Conservation (phyloP, 2,329 filamentous ascomycete genomes). For the Penicillium sp. region DNA sequence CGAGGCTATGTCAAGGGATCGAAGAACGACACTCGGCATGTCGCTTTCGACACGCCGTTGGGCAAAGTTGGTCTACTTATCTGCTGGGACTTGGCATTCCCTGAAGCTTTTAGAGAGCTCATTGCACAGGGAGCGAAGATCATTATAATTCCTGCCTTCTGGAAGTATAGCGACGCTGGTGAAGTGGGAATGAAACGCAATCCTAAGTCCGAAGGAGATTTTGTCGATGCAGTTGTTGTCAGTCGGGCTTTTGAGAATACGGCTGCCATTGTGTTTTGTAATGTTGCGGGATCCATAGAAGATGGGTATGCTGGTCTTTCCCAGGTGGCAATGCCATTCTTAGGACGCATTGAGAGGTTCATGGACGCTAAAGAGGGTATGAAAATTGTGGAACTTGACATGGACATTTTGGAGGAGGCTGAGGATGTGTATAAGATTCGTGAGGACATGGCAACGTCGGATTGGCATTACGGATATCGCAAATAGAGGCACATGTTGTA, state of each 20-base stretch:
- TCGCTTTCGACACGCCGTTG: constrained; percentile 43
- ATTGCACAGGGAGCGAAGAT: constrained; percentile 53
- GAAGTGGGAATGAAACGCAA: constrained; percentile 47
- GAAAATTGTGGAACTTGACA: constrained; percentile 53
- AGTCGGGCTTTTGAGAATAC: constrained; percentile 57
- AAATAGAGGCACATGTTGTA: not conserved
- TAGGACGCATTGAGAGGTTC: constrained; percentile 47
- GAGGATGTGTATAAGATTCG: constrained; percentile 48
- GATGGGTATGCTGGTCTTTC: constrained; percentile 53
- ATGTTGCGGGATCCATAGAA: constrained; percentile 52
- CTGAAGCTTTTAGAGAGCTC: constrained; percentile 55
- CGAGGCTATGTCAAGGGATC: constrained; percentile 2
- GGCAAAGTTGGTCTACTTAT: constrained; percentile 55
- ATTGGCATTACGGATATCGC: constrained; percentile 10
- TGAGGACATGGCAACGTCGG: constrained; percentile 18
- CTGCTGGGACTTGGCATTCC: constrained; percentile 59
- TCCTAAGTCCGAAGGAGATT: constrained; percentile 49
- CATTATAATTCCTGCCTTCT: constrained; percentile 56
- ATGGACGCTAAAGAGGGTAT: constrained; percentile 53
- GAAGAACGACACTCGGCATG: not conserved
- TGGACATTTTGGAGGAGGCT: constrained; percentile 37
- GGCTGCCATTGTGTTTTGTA: constrained; percentile 55
- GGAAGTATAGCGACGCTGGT: constrained; percentile 48
- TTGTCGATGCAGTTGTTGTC: constrained; percentile 51
- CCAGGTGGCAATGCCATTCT: constrained; percentile 53